Base-by-base conservation (phyloP, 2,329 filamentous ascomycete species). In the Ramularia endophylla region DNA sequence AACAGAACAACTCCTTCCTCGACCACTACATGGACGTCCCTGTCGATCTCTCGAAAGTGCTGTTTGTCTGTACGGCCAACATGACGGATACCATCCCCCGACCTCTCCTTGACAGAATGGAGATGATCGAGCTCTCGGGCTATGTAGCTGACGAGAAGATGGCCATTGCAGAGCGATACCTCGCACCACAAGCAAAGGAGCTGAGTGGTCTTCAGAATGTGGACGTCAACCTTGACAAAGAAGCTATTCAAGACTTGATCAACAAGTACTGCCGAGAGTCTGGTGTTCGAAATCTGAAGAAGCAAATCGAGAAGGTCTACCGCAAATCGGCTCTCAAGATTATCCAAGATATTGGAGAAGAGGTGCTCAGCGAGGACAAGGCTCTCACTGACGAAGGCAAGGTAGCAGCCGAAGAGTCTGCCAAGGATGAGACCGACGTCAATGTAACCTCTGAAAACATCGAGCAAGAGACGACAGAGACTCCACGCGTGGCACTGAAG, bases 11-110 rank as follows among this genome's bases (percentile, higher is more conserved):
- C 61, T 95, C 89, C 17, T 98, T 98, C 77, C 67, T 98, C 50
- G 92, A 98, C 56, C 92, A 98, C 65, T 98, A 98, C 69, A 87
- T 98, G 78, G 92, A 98, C 63, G 88, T 98, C 1, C 92, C 92
- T 0, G 90, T 98, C 5, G 92, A 98, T 61, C 73, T 98, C 37
- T 95, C 89, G 37, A 97, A 97, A 69, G 92, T 98, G 2, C 75
- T 98, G 16, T 98, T 98, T 61, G 92, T 98, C 30, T 98, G 92
- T 74, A 98, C 92, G 11, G 92, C 92, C 45, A 98, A 98, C 65
- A 94, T 97, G 83, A 95, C 89, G 0, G 92, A 98, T 58, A 98
- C 92, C 0, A 98, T 98, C 47, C 92, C 92, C 12, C 80, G 89
- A 30, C 94, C 92, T 3, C 74, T 98, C 0, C 75, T 97, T 12